phyloP scores from a whole-genome alignment of 768 basidiomycete species.

The Suillus clintonianus region DNA sequence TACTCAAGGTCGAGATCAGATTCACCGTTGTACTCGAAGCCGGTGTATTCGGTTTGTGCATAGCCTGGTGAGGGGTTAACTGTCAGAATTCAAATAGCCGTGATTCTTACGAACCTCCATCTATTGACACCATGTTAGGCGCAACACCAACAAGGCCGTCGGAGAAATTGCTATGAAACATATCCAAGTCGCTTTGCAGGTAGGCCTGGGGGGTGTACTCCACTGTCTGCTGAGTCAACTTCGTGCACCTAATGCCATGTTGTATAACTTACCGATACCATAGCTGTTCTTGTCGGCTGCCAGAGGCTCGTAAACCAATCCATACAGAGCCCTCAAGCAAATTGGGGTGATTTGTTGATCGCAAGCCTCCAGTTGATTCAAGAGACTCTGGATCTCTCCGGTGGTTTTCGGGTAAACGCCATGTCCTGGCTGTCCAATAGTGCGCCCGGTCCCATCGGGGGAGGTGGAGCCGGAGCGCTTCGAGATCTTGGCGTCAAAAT shows the following conservation, averaged over 20 bases:
- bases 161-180: slow-evolving; percentile 45
- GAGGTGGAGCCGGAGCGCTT: slow-evolving; percentile 23
- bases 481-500: slow-evolving; percentile 34
- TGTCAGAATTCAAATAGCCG: background rate
- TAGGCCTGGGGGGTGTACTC: slow-evolving; percentile 46
- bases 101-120: background rate
- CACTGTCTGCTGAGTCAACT: slow-evolving; percentile 27
- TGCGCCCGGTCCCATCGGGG: slow-evolving; percentile 16
- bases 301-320: slow-evolving; percentile 32
- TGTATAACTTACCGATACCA: slow-evolving; percentile 34
- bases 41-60: slow-evolving; percentile 41
- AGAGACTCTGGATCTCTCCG: slow-evolving; percentile 12
- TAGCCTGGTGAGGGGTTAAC: slow-evolving; percentile 33
- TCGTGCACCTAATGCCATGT: background rate
- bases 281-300: slow-evolving; percentile 35
- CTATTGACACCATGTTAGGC: slow-evolving; percentile 34
- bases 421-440: slow-evolving; percentile 2
- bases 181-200: slow-evolving; percentile 42
- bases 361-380: slow-evolving; percentile 30
- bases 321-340: slow-evolving; percentile 43
- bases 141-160: slow-evolving; percentile 38
- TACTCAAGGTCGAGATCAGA: slow-evolving; percentile 59
- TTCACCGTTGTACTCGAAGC: slow-evolving; percentile 52
- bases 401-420: slow-evolving; percentile 10
- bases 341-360: slow-evolving; percentile 35